Conservation (phyloP, 2,329 filamentous ascomycete genomes). For the Alternaria ethzedia region DNA sequence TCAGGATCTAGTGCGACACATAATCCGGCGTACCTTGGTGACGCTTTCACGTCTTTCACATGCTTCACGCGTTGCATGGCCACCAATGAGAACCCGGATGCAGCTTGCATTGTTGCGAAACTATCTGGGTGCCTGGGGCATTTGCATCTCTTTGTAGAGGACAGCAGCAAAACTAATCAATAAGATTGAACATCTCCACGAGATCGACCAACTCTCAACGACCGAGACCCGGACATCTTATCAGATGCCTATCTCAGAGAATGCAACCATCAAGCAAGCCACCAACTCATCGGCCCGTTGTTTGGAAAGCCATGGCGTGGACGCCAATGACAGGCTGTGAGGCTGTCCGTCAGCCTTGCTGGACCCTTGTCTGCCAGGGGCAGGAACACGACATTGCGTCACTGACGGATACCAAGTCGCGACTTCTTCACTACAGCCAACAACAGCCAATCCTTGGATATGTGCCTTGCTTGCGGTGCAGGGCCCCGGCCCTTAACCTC, state of each 20-base stretch:
- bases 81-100: neutral
- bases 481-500: conserved; percentile 14
- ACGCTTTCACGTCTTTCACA: neutral
- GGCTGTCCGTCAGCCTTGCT: conserved; percentile 17
- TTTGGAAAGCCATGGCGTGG: conserved; percentile 12
- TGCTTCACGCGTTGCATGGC: neutral
- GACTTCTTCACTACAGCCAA: conserved; percentile 31
- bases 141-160: neutral
- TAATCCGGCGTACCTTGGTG: neutral
- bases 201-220: neutral
- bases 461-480: conserved; percentile 30
- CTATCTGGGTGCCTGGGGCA: neutral
- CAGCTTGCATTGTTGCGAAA: neutral
- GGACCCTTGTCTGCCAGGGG: conserved; percentile 21
- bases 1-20: neutral
- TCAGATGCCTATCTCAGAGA: neutral
- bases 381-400: conserved; percentile 32
- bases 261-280: neutral
- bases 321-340: conserved; percentile 20
- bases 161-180: neutral
- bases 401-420: conserved; percentile 25
- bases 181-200: neutral
- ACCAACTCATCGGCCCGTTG: conserved; percentile 8
- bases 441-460: conserved; percentile 20
- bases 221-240: neutral